These are phyloP conservation scores for Tephrocybe sp. DNA, from an alignment of 768 basidiomycete genomes.

Conservation along the genomic window DNA sequence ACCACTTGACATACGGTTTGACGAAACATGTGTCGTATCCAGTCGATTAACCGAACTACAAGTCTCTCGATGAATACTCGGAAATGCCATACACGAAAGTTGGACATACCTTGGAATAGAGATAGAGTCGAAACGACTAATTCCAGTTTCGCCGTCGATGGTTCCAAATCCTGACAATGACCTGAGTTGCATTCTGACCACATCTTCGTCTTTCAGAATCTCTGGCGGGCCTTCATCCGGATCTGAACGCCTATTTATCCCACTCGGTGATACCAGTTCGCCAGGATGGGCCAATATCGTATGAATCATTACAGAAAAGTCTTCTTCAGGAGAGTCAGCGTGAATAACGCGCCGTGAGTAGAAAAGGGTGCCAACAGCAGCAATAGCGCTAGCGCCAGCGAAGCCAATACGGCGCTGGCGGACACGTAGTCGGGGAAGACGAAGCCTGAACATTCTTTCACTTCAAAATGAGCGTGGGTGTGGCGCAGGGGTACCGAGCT, in stretches of 20 bases:
- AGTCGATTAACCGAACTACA: constrained; percentile 1
- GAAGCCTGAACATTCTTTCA: too few relatives aligned
- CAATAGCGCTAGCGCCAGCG: background rate
- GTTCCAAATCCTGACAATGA: background rate
- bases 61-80: background rate
- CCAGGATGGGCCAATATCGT: background rate
- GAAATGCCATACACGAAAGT: background rate
- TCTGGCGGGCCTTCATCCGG: background rate
- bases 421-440: background rate
- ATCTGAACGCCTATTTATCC: background rate
- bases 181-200: background rate
- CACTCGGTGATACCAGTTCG: background rate
- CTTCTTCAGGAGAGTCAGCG: constrained; percentile 3
- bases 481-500: too few relatives aligned
- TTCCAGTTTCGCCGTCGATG: constrained; percentile 6
- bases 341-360: constrained; percentile 1
- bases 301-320: background rate
- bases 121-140: constrained; percentile 13
- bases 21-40: constrained; percentile 6
- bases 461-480: too few relatives aligned
- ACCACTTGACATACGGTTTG: background rate
- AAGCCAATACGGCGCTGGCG: background rate
- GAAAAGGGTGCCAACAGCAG: constrained; percentile 7
- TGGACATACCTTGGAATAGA: constrained; percentile 12
- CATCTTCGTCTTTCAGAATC: background rate